Evolutionary conservation across 768 basidiomycete species (phyloP), one percentile per base, ranked within the genome.

Genomic region (Lentinula sp.): DNA sequence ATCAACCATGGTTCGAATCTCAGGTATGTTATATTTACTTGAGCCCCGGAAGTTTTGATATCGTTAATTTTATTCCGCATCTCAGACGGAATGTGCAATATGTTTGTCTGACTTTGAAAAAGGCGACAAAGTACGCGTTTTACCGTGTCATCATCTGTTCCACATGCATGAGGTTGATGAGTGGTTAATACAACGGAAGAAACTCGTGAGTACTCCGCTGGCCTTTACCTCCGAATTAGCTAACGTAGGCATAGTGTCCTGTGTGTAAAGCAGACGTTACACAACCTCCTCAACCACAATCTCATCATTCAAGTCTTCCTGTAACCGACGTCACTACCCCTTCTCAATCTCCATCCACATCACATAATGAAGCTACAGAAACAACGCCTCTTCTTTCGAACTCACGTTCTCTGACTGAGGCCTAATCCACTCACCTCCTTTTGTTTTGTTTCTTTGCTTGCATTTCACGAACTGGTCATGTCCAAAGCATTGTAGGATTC

Each of bases 91-190:
- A 71, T 98, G 95, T 68, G 91, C 94, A 37, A 98, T 98, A 59
- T 98, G 96, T 71, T 80, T 98, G 60, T 90, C 83, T 62, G 85
- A 88, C 63, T 98, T 98, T 66, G 85, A 77, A 43, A 86, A 86
- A 68, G 95, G 95, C 2, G 96, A 98, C 70, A 83, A 85, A 66
- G 92, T 98, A 46, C 85, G 95, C 66, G 91, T 95, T 56, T 71
- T 98, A 43, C 96, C 96, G 1, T 98, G 96, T 68, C 89, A 91
- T 51, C 96, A 98, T 71, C 86, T 98, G 58, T 98, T 97, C 75
- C 96, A 98, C 73, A 82, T 92, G 49, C 81, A 87, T 39, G 96
- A 98, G 71, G 85, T 97, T 42, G 93, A 95, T 70, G 82, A 88
- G 64, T 98, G 96, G 96, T 75, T 98, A 62, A 88, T 95, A 60